Base-by-base conservation (phyloP, 192 early-diverging fungal genomes). In the Spizellomyces punctatus region DNA sequence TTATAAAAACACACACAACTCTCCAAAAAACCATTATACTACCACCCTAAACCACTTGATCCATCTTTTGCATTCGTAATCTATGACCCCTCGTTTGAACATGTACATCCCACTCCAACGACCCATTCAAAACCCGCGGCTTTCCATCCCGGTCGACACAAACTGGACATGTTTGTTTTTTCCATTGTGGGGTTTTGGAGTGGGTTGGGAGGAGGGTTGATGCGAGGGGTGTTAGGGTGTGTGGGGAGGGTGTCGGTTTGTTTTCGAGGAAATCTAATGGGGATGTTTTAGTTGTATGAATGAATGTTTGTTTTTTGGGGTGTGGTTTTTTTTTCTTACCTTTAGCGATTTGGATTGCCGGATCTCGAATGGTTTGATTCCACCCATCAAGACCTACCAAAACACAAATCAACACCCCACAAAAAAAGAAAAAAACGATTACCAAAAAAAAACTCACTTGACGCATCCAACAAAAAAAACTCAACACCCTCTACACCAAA, bases 91-190 rank as follows among this genome's bases (percentile, higher is more conserved):
- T 85, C 54, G 89, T 91, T 17, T 71, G 75, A 8, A 90, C 56
- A 64, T 96, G 94, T 63, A 92, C 89, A 48, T 88, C 79, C 86
- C 90, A 93, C 64, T 92, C 90, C 12, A 76, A 78, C 27, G 84
- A 78, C n/a, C 94, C 94, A 66, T 93, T 89, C 21, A 95, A 66
- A 65, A 75, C 65, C 43, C 42, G 74, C 65, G 67, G 68, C 63
- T 61, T 10, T n/a, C 83, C 63, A 76, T 77, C n/a, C 74, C 72
- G 10, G 66, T 76, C 67, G 61, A 79, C 9, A 67, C 94, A 96
- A 0, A 93, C 76, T 17, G 73, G 75, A 64, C 94, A 96, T 41
- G 77, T 75, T 67, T 89, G 84, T 56, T 91, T 90, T 61, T 81
- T 83, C 92, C 91, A 94, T 3, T 78, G 70, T 36, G 7, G 47